Evolutionary conservation across 192 early-diverging fungal genomes (phyloP), one percentile per base, ranked within the genome.

Genomic region (Powellomyces hirtus): DNA sequence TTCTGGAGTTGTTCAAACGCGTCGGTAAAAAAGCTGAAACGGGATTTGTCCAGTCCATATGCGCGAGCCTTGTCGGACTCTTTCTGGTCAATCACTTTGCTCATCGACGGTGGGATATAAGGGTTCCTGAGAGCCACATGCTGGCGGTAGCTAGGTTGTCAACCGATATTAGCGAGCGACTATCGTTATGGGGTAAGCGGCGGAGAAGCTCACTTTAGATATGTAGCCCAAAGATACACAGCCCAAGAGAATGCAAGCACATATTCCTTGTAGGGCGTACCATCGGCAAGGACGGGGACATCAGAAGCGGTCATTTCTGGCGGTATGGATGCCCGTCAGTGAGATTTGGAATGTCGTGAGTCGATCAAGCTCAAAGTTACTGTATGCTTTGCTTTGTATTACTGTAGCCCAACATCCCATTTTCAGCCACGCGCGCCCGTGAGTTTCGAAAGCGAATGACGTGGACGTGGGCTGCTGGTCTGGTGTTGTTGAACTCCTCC

Each of bases 11-110:
- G 86, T 20, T 68, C 75, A 52, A 92, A 83, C 0, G 85, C 38
- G 33, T 80, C 78, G 27, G 78, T 75, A 22, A 95, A 73, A 71
- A 98, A 88, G 6, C 73, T 81, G 73, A 96, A 92, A 30, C 81
- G 82, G 50, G 89, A 68, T 68, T 84, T 96, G 74, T 95, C 96
- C 24, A 87, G 74, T 44, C 91, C 89, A 62, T 98, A 98, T 11
- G 83, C 87, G 59, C 90, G 90, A 14, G 93, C 88, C 75, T 96
- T 91, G 35, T 73, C 60, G 60, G 94, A 96, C 27, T 91, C 85
- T 56, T 96, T 87, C 14, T 87, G 79, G 42, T 85, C 80, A 16
- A 95, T 80, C 66, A 91, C 84, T 50, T 84, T 77, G 22, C 72
- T 57, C n/a, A 98, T 79, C 14, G 84, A 77, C 45, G 78, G 80